Base-by-base conservation (phyloP, 2,329 filamentous ascomycete species). In the Colletotrichum orbiculare region DNA sequence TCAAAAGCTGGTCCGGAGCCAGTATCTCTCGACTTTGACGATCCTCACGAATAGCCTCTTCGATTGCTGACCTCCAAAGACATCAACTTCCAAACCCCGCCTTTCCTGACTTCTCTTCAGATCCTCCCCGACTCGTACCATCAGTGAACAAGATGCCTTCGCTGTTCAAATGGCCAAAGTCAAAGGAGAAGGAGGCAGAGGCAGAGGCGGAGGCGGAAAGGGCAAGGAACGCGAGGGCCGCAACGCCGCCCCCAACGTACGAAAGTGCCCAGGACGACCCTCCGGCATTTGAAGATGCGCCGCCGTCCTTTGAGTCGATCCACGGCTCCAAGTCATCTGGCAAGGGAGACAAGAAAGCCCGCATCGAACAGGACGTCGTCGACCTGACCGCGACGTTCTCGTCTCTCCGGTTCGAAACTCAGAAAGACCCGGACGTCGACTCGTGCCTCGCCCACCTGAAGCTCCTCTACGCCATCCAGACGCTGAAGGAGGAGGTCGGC, bases 371-470 rank as follows among this genome's bases (percentile, higher is more conserved):
- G 1, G 52, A 63, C 12, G 52, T 63, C 11, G 58, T 46, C 7
- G 46, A 76, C 69, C 89, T 70, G 13, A 65, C 67, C 8, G 66
- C 68, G 34, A 76, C 79, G 34, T 81, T 82, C 67, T 69, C 76
- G 17, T 73, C 77, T 46, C 75, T 83, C 11, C 68, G 71, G 1
- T 68, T 85, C 13, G 69, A 74, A 8, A 56, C 71, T 0, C 55
- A 69, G 13, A 58, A 65, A 3, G 68, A 75, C 6, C 83, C 86
- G 1, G 78, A 80, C 1, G 74, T 75, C 6, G 83, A 89, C 65
- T 83, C 87, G 46, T 92, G 90, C 68, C 84, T 92, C 25, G 89
- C 87, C 1, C 92, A 96, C 73, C 82, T 95, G 35, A 93, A 92
- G 73, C 80, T 95, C 1, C 81, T 95, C 2, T 85, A 88, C 56